phyloP scores from a whole-genome alignment of 305 asterid genomes.

The Ajuga reptans region DNA sequence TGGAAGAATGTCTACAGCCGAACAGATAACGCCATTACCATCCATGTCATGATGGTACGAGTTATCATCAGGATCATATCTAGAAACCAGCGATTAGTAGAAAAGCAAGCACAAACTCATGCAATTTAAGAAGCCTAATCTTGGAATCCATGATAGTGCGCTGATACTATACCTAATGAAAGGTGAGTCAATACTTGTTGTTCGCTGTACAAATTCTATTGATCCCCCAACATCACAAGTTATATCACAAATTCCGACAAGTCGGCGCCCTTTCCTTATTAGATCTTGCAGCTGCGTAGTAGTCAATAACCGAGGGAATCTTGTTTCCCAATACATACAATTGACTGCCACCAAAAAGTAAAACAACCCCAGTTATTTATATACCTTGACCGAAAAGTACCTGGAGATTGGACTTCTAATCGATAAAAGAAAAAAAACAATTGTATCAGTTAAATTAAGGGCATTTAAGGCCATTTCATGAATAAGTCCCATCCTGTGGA shows the following conservation, averaged over 20 bases:
- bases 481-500: background rate
- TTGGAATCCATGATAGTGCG: background rate
- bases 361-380: background rate
- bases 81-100: slow-evolving; percentile 20
- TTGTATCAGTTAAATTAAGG: background rate
- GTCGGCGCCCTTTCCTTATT: slow-evolving; percentile 56
- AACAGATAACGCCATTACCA: slow-evolving; percentile 71
- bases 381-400: background rate
- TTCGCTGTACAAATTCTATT: slow-evolving; percentile 63
- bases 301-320: slow-evolving; percentile 75
- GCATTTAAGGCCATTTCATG: background rate
- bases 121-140: background rate
- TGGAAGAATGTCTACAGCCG: slow-evolving; percentile 94
- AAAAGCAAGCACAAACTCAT: background rate
- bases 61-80: slow-evolving; percentile 67
- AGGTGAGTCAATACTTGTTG: slow-evolving; percentile 81
- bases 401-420: background rate
- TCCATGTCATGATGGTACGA: slow-evolving; percentile 74
- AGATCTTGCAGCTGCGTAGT: slow-evolving; percentile 63
- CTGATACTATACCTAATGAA: slow-evolving; percentile 59
- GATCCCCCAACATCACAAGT: slow-evolving; percentile 93
- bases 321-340: slow-evolving; percentile 94
- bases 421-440: background rate
- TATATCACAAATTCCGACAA: slow-evolving; percentile 81
- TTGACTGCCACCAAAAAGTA: slow-evolving; percentile 49